Evolutionary conservation across 352 stramenopile genomes (phyloP).

Genomic region (Globisporangium nunn): DNA sequence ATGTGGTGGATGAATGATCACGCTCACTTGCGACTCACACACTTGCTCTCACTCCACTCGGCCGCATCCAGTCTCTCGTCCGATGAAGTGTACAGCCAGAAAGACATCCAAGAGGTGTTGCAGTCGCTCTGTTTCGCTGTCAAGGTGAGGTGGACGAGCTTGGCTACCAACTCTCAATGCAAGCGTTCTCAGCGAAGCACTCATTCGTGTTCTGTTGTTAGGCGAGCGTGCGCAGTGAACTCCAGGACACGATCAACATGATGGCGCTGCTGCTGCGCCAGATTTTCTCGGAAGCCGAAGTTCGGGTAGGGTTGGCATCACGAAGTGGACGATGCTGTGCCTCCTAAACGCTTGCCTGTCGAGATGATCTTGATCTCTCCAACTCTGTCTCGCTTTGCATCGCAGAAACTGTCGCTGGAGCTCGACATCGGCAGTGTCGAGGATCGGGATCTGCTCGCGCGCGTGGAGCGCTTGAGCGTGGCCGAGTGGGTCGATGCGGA

Average conservation of each 20-base stretch:
- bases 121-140: constrained; percentile 74
- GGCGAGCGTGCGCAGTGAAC: constrained; percentile 67
- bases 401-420: constrained; percentile 48
- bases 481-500: constrained; percentile 55
- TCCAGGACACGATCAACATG: constrained; percentile 85
- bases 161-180: background rate
- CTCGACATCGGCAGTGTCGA: constrained; percentile 74
- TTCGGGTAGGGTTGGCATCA: constrained; percentile 23
- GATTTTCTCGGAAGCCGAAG: constrained; percentile 68
- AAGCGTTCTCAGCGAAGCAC: background rate
- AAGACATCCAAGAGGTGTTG: constrained; percentile 71
- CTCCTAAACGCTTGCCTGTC: background rate
- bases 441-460: constrained; percentile 62
- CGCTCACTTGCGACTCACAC: background rate
- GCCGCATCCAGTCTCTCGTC: constrained; percentile 37
- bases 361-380: background rate
- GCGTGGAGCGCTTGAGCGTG: constrained; percentile 71
- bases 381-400: background rate
- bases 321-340: background rate
- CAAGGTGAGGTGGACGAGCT: constrained; percentile 29
- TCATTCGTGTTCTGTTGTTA: constrained; percentile 8
- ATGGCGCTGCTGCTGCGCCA: constrained; percentile 78
- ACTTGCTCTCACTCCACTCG: background rate
- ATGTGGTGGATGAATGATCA: background rate
- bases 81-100: constrained; percentile 80